These are phyloP conservation scores for Colletotrichum sp. DNA, from an alignment of 2,329 filamentous ascomycete species.

Conservation along the genomic window DNA sequence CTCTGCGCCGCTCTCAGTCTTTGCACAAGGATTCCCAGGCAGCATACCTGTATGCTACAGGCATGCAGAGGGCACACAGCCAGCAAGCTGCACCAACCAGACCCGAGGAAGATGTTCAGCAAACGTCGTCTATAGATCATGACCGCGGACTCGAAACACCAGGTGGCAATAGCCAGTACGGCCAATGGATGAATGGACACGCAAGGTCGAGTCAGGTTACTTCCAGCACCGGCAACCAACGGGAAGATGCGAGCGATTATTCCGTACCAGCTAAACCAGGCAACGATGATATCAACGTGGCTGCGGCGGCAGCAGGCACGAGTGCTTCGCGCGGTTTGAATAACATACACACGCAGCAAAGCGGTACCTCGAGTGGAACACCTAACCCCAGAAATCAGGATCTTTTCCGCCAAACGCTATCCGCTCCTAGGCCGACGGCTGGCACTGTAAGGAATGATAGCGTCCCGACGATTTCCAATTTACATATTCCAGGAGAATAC, in stretches of 20 bases:
- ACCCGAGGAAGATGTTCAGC: background rate
- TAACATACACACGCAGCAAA: background rate
- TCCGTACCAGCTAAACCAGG: background rate
- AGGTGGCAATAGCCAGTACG: conserved; percentile 18
- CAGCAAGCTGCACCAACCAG: background rate
- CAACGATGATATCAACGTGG: background rate
- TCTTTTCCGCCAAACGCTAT: background rate
- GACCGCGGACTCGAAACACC: conserved; percentile 6
- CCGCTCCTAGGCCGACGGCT: conserved; percentile 28
- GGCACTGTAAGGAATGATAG: conserved; percentile 42
- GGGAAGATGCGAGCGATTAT: background rate
- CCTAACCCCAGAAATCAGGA: background rate
- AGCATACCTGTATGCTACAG: background rate
- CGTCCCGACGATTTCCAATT: conserved; percentile 63
- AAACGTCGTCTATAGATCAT: background rate
- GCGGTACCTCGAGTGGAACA: background rate
- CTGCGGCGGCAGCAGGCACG: background rate
- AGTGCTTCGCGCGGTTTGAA: background rate
- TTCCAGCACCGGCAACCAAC: background rate
- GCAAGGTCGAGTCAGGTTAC: background rate
- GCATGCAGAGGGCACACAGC: conserved; percentile 3
- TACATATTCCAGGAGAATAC: conserved; percentile 75
- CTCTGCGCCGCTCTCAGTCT: conserved; percentile 29
- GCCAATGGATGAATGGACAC: conserved; percentile 13
- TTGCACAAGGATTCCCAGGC: background rate